Conservation (phyloP, 192 early-diverging fungal species). For the Blastocladiella britannica region DNA sequence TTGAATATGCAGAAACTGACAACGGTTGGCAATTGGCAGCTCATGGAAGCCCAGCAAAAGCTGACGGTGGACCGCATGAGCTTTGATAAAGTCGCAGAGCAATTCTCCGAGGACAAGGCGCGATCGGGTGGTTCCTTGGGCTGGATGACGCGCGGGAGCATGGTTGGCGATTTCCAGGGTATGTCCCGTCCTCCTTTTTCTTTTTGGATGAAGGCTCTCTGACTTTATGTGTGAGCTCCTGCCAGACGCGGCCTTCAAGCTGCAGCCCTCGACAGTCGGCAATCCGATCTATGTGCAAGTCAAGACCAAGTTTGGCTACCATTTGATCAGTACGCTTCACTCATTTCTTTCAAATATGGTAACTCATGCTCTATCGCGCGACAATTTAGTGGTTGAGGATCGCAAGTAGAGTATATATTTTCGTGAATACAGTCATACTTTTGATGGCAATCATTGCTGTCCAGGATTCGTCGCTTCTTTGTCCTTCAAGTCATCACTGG, state of each 20-base stretch:
- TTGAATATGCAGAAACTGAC: no score
- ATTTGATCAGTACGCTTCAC: slow-evolving; percentile 10
- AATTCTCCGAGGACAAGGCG: slow-evolving; percentile 15
- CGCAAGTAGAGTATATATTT: no score
- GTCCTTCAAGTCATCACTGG: no score
- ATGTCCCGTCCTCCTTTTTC: background rate
- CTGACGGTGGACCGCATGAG: slow-evolving; percentile 6
- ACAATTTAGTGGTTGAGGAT: no score
- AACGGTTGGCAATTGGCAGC: no score
- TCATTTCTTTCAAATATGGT: no score
- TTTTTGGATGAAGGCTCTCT: background rate
- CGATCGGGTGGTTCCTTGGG: slow-evolving; percentile 12
- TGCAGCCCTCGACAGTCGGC: slow-evolving; percentile 6
- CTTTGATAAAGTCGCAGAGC: slow-evolving; percentile 14
- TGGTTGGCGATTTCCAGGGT: background rate
- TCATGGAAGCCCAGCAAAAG: slow-evolving; percentile 12
- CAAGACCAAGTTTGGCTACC: slow-evolving; percentile 9
- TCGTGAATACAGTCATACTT: no score
- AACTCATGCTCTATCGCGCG: no score
- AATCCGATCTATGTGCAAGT: slow-evolving; percentile 8
- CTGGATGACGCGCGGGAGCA: slow-evolving; percentile 8
- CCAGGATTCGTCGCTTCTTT: no score
- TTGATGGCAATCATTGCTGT: no score
- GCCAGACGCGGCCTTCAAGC: slow-evolving; percentile 9
- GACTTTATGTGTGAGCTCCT: background rate